phyloP scores from a whole-genome alignment of 306 rosid genomes.

The Malus sylvestris region DNA sequence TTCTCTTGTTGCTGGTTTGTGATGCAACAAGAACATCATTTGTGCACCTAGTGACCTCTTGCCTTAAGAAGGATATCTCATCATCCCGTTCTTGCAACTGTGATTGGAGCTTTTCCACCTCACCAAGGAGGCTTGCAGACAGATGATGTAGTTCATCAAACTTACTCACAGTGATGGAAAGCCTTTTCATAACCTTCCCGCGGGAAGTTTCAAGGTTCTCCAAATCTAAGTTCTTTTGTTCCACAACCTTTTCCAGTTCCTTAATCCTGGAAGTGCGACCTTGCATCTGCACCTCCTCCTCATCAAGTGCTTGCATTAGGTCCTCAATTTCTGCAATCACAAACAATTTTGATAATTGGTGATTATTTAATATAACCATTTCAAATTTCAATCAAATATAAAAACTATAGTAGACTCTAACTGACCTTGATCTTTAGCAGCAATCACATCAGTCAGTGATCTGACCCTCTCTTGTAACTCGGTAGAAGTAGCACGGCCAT shows the following conservation, averaged over 20 bases:
- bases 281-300: slow-evolving; percentile 90
- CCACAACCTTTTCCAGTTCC: slow-evolving; percentile 61
- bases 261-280: slow-evolving; percentile 48
- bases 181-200: slow-evolving; percentile 74
- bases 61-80: slow-evolving; percentile 94
- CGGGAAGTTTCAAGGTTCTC: slow-evolving; percentile 70
- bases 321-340: slow-evolving; percentile 76
- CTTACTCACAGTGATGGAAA: slow-evolving; percentile 71
- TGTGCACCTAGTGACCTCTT: slow-evolving; percentile 94
- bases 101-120: slow-evolving; percentile 86
- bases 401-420: background rate
- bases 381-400: background rate
- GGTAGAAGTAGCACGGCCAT: slow-evolving; percentile 35
- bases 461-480: slow-evolving; percentile 61
- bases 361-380: background rate
- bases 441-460: slow-evolving; percentile 53
- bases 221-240: slow-evolving; percentile 60
- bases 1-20: slow-evolving; percentile 54
- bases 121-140: slow-evolving; percentile 77
- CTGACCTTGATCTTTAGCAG: slow-evolving; percentile 86
- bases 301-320: slow-evolving; percentile 92
- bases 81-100: slow-evolving; percentile 91
- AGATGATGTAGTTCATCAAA: slow-evolving; percentile 94
- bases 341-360: slow-evolving; percentile 16
- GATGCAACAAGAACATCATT: slow-evolving; percentile 84